Evolutionary conservation across 768 basidiomycete species (phyloP).

Genomic region (Tulasnella sp.): DNA sequence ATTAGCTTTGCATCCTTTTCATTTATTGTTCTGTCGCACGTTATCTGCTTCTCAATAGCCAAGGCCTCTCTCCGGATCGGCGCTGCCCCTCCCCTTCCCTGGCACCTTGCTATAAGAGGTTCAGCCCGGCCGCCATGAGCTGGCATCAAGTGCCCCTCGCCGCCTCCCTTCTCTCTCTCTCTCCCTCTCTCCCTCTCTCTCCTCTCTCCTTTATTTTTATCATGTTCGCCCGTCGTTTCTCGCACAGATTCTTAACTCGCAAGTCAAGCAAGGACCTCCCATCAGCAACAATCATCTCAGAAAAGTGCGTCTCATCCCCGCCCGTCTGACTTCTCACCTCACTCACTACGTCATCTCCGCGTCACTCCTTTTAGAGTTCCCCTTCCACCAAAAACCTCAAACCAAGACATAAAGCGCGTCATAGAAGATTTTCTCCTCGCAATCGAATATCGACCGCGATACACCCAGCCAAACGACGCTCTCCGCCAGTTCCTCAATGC

Average conservation of each 20-base stretch:
- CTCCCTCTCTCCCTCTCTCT: not conserved
- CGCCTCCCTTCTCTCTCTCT: too few species aligned
- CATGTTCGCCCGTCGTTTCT: not conserved
- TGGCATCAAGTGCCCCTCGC: not conserved
- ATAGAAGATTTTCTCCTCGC: not conserved
- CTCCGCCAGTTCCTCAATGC: not conserved
- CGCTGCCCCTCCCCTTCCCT: too few species aligned
- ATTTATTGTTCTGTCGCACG: not conserved
- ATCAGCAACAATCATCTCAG: not conserved
- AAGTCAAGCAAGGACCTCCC: not conserved
- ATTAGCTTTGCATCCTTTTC: not conserved
- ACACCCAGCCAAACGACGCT: not conserved
- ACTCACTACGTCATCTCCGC: not conserved
- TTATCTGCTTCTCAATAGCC: not conserved
- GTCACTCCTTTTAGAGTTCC: not conserved
- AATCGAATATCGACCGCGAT: not conserved
- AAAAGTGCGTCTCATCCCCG: not conserved
- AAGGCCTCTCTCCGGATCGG: not conserved
- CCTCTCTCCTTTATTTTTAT: not conserved
- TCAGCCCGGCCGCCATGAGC: not conserved
- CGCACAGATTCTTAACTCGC: not conserved
- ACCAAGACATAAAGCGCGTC: not conserved
- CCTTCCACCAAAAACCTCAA: not conserved
- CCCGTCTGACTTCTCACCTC: not conserved
- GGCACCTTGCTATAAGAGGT: not conserved